These are phyloP conservation scores for Boletus huronensis DNA, from an alignment of 768 basidiomycete species.

Conservation along the genomic window DNA sequence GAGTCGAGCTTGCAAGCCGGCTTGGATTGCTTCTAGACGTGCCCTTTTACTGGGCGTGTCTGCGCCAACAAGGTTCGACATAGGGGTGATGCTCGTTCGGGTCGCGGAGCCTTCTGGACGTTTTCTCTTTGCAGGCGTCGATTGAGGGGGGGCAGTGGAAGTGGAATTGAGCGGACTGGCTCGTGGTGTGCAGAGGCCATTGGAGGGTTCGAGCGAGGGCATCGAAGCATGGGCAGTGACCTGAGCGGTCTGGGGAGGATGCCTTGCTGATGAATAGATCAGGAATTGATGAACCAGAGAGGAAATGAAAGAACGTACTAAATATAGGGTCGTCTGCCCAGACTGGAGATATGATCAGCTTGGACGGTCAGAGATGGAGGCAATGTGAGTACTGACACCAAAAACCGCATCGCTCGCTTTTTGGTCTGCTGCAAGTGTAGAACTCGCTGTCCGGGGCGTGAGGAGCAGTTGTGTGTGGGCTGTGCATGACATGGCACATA, in stretches of 20 bases:
- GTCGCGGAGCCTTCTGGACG: neutral
- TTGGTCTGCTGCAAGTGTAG: slow-evolving; percentile 35
- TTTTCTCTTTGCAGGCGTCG: slow-evolving; percentile 6
- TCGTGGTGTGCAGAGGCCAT: neutral
- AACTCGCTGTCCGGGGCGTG: slow-evolving; percentile 26
- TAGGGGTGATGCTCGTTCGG: neutral
- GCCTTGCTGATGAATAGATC: neutral
- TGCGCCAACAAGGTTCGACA: neutral
- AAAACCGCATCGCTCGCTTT: slow-evolving; percentile 23
- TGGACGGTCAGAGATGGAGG: neutral
- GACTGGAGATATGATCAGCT: slow-evolving; percentile 17
- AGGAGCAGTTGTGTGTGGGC: neutral
- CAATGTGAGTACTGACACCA: slow-evolving; percentile 32
- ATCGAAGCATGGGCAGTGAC: neutral
- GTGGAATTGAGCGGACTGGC: neutral
- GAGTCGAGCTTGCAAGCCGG: slow-evolving; percentile 3
- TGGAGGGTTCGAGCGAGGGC: neutral
- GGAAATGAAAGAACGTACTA: neutral
- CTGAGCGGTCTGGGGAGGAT: neutral
- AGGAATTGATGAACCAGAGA: neutral
- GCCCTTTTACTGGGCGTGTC: neutral
- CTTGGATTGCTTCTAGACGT: slow-evolving; percentile 11
- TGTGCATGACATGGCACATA: slow-evolving; percentile 17
- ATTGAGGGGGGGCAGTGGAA: neutral
- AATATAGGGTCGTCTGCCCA: slow-evolving; percentile 32